These are phyloP conservation scores for Citeromyces matritensis DNA, from an alignment of 805 yeast genomes.

Conservation along the genomic window DNA sequence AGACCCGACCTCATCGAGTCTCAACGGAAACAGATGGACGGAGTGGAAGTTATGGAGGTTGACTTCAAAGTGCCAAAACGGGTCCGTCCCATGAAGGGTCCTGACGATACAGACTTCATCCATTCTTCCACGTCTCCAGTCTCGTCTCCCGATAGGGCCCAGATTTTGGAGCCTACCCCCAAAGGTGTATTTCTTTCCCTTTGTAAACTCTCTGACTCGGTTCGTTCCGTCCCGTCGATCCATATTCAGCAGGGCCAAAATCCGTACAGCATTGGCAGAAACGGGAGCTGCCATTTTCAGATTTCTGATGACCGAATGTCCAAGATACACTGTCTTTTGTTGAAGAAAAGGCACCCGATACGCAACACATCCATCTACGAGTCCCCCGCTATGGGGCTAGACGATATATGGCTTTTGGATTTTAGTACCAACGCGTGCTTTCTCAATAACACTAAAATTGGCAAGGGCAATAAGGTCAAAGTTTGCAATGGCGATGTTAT, in stretches of 20 bases:
- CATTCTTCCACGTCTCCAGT: conserved; percentile 17
- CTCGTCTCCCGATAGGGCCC: conserved; percentile 35
- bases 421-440: conserved; percentile 69
- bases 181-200: conserved; percentile 52
- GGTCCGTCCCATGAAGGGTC: too few species aligned
- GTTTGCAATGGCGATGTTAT: conserved; percentile 53
- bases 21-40: conserved; percentile 2
- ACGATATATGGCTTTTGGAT: conserved; percentile 71
- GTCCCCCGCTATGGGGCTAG: conserved; percentile 57
- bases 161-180: conserved; percentile 22
- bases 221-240: conserved; percentile 26
- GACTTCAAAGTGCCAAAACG: neutral
- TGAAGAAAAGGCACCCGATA: conserved; percentile 48
- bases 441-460: conserved; percentile 43
- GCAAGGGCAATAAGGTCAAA: conserved; percentile 46
- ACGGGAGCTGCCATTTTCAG: conserved; percentile 40
- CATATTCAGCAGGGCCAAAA: conserved; percentile 53
- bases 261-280: conserved; percentile 63
- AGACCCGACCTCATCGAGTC: conserved; percentile 16
- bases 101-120: neutral
- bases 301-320: conserved; percentile 70
- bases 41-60: neutral
- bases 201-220: conserved; percentile 30
- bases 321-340: conserved; percentile 64
- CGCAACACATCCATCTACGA: conserved; percentile 36